Evolutionary conservation across 129 eudicot genomes (phyloP).

Genomic region (Artemisia annua): DNA sequence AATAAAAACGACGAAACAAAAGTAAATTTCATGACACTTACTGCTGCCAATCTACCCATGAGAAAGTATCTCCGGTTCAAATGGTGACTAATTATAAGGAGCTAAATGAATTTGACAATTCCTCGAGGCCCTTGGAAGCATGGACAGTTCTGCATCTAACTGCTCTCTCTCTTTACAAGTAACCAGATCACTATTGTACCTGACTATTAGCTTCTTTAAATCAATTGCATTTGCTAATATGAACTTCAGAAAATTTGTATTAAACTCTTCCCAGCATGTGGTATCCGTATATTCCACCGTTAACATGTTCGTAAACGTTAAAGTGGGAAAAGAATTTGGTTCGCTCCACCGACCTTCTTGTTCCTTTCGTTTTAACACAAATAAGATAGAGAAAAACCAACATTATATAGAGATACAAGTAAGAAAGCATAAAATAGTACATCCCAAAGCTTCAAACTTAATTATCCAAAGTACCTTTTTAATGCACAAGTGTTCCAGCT

Average conservation of each 20-base stretch:
- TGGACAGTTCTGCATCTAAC: background rate
- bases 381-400: background rate
- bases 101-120: background rate
- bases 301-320: background rate
- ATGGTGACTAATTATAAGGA: too few species aligned
- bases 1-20: too few species aligned
- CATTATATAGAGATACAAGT: background rate
- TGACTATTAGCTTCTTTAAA: background rate
- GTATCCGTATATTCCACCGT: background rate
- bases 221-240: background rate
- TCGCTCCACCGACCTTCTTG: background rate
- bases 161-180: background rate
- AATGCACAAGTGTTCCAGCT: conserved; percentile 4
- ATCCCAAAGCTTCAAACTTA: background rate
- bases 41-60: too few species aligned
- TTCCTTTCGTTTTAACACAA: background rate
- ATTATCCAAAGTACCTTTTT: conserved; percentile 2
- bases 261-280: background rate
- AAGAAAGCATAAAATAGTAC: background rate
- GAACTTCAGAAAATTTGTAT: background rate
- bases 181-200: background rate
- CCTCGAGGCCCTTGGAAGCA: conserved; percentile 7
- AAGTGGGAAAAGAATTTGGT: conserved; percentile 2
- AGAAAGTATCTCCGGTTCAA: too few species aligned
- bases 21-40: too few species aligned